Conservation (phyloP, 169 alveolate genomes). For the Amoebophrya sp. region DNA sequence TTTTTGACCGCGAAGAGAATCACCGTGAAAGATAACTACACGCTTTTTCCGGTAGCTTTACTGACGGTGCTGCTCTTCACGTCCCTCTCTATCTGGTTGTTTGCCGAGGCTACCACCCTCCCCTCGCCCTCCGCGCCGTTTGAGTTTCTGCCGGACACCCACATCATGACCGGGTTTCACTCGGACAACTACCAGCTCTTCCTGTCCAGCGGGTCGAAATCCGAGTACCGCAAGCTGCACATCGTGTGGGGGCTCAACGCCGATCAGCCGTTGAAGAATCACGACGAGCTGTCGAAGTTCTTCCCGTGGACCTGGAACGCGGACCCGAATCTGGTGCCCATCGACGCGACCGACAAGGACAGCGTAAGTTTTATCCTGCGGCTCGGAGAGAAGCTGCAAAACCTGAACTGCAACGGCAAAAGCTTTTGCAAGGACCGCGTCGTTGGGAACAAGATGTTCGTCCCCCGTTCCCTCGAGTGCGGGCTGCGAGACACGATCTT, state of each 20-base stretch:
- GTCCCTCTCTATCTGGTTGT: background rate
- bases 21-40: too few relatives aligned
- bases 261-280: background rate
- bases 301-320: background rate
- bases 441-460: background rate
- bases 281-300: background rate
- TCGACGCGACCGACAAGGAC: background rate
- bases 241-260: background rate
- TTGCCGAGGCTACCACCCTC: too few relatives aligned
- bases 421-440: background rate
- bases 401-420: background rate
- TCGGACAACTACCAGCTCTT: background rate
- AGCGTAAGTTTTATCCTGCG: background rate
- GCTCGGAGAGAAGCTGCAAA: background rate
- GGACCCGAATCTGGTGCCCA: background rate
- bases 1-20: too few relatives aligned
- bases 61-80: background rate
- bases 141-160: background rate
- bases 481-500: background rate
- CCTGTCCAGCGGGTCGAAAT: background rate
- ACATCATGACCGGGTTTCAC: background rate
- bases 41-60: background rate
- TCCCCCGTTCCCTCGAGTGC: background rate
- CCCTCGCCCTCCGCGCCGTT: background rate
- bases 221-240: background rate